Conservation (phyloP, 2,329 filamentous ascomycete genomes). For the Alternaria sp. region DNA sequence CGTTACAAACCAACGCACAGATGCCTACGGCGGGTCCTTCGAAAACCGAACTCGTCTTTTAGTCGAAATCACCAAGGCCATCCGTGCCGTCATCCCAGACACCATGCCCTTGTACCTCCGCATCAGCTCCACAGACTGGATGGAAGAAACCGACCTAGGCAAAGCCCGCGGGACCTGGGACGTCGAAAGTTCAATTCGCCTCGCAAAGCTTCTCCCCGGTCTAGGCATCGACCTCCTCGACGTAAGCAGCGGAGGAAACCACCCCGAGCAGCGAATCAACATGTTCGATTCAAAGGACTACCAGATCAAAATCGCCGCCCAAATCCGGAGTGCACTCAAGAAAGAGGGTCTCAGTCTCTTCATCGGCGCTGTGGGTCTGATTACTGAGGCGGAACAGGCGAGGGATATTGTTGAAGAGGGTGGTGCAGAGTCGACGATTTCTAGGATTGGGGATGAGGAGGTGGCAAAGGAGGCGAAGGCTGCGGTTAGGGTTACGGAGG, state of each 20-base stretch:
- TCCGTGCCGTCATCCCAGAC: constrained; percentile 41
- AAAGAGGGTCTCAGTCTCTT: constrained; percentile 50
- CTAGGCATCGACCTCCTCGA: constrained; percentile 55
- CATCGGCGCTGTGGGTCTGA: constrained; percentile 61
- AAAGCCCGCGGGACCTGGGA: constrained; percentile 49
- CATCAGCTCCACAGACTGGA: constrained; percentile 47
- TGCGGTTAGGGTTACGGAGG: constrained; percentile 46
- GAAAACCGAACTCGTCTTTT: constrained; percentile 49
- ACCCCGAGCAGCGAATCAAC: constrained; percentile 50
- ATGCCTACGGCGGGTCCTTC: constrained; percentile 52
- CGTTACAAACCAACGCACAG: constrained; percentile 51
- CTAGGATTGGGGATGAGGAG: constrained; percentile 29
- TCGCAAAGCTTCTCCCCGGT: constrained; percentile 51
- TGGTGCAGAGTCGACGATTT: constrained; percentile 23
- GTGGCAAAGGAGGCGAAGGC: constrained; percentile 40
- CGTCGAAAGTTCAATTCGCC: constrained; percentile 45
- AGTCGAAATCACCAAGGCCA: constrained; percentile 50
- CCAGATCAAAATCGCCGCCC: constrained; percentile 56
- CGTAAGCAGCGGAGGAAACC: constrained; percentile 55
- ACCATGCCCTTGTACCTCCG: constrained; percentile 46
- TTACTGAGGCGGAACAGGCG: constrained; percentile 61
- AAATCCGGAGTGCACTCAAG: constrained; percentile 51
- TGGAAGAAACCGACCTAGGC: constrained; percentile 42
- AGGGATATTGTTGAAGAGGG: constrained; percentile 51
- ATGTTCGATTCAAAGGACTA: constrained; percentile 54